A percentile compares a stretch with the other conserved stretches of the same genome.
Evolutionary conservation across 2,329 filamentous ascomycete genomes (phyloP).

Genomic region (Ceratocystis lukuohia): DNA sequence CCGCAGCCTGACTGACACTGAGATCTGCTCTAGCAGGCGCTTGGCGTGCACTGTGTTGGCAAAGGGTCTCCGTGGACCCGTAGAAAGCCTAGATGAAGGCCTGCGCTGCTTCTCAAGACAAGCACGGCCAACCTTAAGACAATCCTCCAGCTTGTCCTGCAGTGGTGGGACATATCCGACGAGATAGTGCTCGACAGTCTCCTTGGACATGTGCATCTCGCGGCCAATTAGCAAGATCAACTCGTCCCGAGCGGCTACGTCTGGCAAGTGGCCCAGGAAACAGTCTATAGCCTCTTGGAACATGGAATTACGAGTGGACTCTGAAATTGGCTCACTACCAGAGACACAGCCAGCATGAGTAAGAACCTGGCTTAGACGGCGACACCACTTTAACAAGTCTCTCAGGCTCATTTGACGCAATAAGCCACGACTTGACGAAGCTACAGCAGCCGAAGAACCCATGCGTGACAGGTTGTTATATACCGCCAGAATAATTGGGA

Average conservation of each 20-base stretch:
- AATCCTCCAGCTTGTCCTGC: conserved; percentile 42
- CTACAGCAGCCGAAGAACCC: conserved; percentile 22
- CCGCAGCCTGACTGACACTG: conserved; percentile 65
- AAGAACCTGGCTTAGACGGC: conserved; percentile 56
- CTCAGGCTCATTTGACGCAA: conserved; percentile 50
- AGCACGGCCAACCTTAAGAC: conserved; percentile 53
- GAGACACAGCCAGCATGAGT: conserved; percentile 46
- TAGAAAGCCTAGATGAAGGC: conserved; percentile 33
- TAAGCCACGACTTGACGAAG: conserved; percentile 35
- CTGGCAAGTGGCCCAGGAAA: conserved; percentile 70
- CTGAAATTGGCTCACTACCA: conserved; percentile 56
- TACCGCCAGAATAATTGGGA: conserved; percentile 45
- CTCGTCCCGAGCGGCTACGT: conserved; percentile 43
- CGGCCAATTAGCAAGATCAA: conserved; percentile 64
- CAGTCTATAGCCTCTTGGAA: conserved; percentile 90
- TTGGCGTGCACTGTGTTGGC: conserved; percentile 79
- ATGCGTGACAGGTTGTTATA: conserved; percentile 40
- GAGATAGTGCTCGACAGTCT: conserved; percentile 67
- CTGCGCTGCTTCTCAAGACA: conserved; percentile 44
- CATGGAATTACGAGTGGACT: conserved; percentile 63
- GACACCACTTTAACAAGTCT: conserved; percentile 87
- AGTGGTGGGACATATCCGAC: conserved; percentile 57
- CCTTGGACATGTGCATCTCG: conserved; percentile 73
- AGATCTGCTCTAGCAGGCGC: conserved; percentile 75
- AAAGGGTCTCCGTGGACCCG: conserved; percentile 53